Conservation (phyloP, 148 eudicot species). For the Camellia japonica region DNA sequence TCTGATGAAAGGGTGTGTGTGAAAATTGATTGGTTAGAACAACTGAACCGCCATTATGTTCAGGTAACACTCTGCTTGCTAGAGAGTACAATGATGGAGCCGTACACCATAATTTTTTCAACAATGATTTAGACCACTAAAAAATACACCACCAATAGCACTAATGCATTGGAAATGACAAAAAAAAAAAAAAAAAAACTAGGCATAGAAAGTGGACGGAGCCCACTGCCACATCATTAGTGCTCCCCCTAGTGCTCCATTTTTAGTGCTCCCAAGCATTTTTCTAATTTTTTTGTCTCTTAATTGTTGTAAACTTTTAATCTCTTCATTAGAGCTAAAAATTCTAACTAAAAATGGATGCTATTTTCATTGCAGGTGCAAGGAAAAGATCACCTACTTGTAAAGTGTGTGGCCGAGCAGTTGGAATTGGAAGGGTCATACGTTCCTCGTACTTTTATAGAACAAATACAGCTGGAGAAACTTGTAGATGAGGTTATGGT, state of each 20-base stretch:
- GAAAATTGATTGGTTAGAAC: constrained; percentile 90
- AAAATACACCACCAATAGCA: no score
- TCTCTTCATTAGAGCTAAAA: not conserved
- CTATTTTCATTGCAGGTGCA: constrained; percentile 52
- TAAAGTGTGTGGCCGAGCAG: constrained; percentile 68
- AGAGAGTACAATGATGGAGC: not conserved
- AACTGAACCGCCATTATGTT: constrained; percentile 73
- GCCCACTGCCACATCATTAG: no score
- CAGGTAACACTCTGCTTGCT: constrained; percentile 49
- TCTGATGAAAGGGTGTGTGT: constrained; percentile 76
- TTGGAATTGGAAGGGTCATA: constrained; percentile 84
- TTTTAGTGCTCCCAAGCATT: no score
- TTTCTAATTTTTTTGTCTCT: not conserved
- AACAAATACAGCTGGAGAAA: constrained; percentile 94
- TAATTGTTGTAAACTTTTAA: no score
- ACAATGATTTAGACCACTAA: no score
- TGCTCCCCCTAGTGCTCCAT: no score
- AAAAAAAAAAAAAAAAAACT: no score
- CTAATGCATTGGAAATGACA: no score
- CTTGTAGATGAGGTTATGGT: constrained; percentile 96
- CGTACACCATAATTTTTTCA: not conserved
- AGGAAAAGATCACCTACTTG: constrained; percentile 81
- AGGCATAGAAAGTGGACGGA: no score
- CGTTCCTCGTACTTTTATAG: constrained; percentile 86
- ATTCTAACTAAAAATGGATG: not conserved